Conservation (phyloP, 805 yeast species). For the Yueomyces sp. region DNA sequence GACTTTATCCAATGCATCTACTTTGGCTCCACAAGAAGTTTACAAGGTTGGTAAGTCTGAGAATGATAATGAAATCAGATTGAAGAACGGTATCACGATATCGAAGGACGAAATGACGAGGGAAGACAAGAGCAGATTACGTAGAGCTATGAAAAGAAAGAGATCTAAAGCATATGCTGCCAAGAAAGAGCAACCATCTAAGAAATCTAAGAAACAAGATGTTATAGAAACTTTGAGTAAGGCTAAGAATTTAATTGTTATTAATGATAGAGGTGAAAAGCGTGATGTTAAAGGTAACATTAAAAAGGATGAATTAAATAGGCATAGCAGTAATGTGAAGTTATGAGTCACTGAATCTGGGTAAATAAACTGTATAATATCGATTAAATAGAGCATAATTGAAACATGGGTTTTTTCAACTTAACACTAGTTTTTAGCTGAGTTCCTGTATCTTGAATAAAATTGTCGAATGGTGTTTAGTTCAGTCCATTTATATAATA, state of each 20-base stretch:
- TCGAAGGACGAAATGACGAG: slow-evolving; percentile 70
- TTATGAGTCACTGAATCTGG: neutral
- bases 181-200: slow-evolving; percentile 24
- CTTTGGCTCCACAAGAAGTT: slow-evolving; percentile 91
- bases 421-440: too few relatives aligned
- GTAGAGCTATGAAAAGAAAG: slow-evolving; percentile 78
- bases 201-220: slow-evolving; percentile 43
- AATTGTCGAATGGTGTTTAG: neutral
- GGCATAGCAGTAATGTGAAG: neutral
- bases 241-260: slow-evolving; percentile 66
- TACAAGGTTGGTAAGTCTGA: slow-evolving; percentile 39
- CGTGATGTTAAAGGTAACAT: slow-evolving; percentile 60
- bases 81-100: slow-evolving; percentile 68
- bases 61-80: slow-evolving; percentile 46
- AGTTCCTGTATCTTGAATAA: neutral
- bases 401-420: too few relatives aligned
- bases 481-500: too few relatives aligned
- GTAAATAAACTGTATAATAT: too few relatives aligned
- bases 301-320: slow-evolving; percentile 17
- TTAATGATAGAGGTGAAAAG: slow-evolving; percentile 63
- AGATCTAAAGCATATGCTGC: slow-evolving; percentile 37
- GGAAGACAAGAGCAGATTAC: slow-evolving; percentile 75
- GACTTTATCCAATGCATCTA: slow-evolving; percentile 54
- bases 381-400: too few relatives aligned
- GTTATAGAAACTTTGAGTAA: slow-evolving; percentile 57